These are phyloP conservation scores for Vickermania ingenoplastis DNA, from an alignment of 208 protist species.

Conservation along the genomic window DNA sequence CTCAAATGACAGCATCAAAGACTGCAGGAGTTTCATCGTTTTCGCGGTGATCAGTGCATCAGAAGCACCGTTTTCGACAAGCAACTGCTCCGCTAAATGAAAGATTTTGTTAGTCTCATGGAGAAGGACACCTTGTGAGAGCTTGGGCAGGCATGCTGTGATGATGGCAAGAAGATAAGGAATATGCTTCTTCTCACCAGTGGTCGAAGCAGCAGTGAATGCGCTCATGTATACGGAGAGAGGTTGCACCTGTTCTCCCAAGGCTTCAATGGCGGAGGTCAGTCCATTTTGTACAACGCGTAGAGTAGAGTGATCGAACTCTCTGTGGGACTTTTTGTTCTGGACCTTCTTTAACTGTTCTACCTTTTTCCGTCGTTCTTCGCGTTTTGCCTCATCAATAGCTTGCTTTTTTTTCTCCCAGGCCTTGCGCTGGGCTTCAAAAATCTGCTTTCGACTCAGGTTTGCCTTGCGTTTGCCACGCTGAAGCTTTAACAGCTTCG, in stretches of 20 bases:
- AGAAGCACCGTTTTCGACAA: constrained; percentile 49
- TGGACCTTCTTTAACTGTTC: constrained; percentile 34
- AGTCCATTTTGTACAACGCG: constrained; percentile 68
- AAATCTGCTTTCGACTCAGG: constrained; percentile 68
- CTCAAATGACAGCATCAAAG: constrained; percentile 48
- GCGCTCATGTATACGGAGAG: constrained; percentile 77
- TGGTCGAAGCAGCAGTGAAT: constrained; percentile 44
- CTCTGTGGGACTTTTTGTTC: constrained; percentile 69
- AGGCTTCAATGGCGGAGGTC: constrained; percentile 43
- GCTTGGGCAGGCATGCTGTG: constrained; percentile 52
- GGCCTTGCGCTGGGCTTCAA: constrained; percentile 42
- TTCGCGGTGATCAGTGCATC: constrained; percentile 62
- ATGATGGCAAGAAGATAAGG: constrained; percentile 77
- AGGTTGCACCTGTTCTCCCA: constrained; percentile 53
- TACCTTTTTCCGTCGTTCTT: constrained; percentile 22
- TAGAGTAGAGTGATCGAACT: constrained; percentile 53
- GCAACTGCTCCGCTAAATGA: constrained; percentile 47
- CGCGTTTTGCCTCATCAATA: constrained; percentile 26
- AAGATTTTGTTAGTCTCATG: constrained; percentile 39
- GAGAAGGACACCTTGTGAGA: constrained; percentile 59
- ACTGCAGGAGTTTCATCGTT: constrained; percentile 60
- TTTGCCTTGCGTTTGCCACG: constrained; percentile 41
- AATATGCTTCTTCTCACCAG: constrained; percentile 61
- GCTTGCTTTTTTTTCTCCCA: constrained; percentile 45
- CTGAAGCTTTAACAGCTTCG: neutral